Percentiles rank a stretch among this genome's conserved stretches.
phyloP scores from a whole-genome alignment of 805 yeast species.

The Nakazawaea holstii region DNA sequence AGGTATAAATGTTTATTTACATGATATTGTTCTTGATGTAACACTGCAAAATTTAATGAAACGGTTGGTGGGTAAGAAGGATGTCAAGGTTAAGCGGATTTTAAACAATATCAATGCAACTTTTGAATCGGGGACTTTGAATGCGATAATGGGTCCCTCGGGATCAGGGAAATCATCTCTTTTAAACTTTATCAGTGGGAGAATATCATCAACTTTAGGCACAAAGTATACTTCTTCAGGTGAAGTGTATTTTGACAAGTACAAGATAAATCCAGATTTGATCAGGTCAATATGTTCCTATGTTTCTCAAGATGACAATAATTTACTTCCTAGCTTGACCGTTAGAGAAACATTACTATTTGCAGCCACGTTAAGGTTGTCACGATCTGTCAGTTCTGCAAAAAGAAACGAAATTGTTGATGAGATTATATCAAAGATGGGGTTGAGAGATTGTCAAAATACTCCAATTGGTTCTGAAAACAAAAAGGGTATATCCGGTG shows the following conservation, averaged over 20 bases:
- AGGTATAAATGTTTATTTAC: constrained; percentile 16
- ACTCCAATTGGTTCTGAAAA: constrained; percentile 51
- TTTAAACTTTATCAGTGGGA: constrained; percentile 49
- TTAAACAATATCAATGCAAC: constrained; percentile 38
- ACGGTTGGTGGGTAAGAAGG: background rate
- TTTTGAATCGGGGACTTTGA: constrained; percentile 45
- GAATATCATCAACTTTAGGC: constrained; percentile 34
- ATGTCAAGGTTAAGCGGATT: constrained; percentile 23
- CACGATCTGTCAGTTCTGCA: constrained; percentile 26
- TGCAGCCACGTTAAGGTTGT: constrained; percentile 61
- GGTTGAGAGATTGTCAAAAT: constrained; percentile 64
- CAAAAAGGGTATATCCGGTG: constrained; percentile 56
- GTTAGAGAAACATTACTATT: constrained; percentile 64
- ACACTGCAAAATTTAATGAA: constrained; percentile 2
- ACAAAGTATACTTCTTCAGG: constrained; percentile 31
- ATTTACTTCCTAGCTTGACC: constrained; percentile 59
- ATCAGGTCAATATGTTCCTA: constrained; percentile 43
- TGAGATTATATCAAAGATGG: constrained; percentile 47
- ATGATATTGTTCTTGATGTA: constrained; percentile 19
- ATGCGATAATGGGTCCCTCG: constrained; percentile 68
- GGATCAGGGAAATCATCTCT: constrained; percentile 66
- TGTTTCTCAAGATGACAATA: constrained; percentile 70
- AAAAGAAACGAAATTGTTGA: constrained; percentile 41
- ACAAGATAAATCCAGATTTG: constrained; percentile 2
- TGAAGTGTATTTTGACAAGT: constrained; percentile 26